Conservation (phyloP, 768 basidiomycete species). For the Crucibulum laeve region DNA sequence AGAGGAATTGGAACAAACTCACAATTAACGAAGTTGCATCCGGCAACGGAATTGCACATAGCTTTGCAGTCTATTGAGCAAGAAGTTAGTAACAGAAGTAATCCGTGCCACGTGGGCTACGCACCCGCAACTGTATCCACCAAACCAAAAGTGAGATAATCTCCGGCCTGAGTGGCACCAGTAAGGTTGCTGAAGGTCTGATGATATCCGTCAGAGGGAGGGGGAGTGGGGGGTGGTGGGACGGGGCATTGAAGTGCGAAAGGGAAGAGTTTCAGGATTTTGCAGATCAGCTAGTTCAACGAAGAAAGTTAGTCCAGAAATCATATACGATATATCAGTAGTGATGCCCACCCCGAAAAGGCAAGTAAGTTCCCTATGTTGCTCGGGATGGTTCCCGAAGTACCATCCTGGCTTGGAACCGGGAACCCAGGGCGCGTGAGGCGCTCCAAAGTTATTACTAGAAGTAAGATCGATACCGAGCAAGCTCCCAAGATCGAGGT, state of each 20-base stretch:
- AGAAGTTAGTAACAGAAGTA: background rate
- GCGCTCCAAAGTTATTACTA: conserved; percentile 32
- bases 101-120: conserved; percentile 5
- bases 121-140: conserved; percentile 38
- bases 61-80: conserved; percentile 32
- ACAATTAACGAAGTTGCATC: conserved; percentile 42
- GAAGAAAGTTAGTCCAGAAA: conserved; percentile 5
- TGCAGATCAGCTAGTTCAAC: conserved; percentile 29
- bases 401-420: conserved; percentile 38
- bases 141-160: conserved; percentile 39
- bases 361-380: conserved; percentile 23
- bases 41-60: conserved; percentile 37
- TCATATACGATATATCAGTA: background rate
- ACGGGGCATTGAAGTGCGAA: conserved; percentile 34
- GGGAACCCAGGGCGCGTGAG: conserved; percentile 29
- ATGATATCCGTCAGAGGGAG: conserved; percentile 25
- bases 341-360: conserved; percentile 23
- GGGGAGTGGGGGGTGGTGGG: conserved; percentile 13
- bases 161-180: conserved; percentile 36
- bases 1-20: conserved; percentile 10
- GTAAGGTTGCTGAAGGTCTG: conserved; percentile 36
- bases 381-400: conserved; percentile 25
- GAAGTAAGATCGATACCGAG: conserved; percentile 23
- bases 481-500: conserved; percentile 10
- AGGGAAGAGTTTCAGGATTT: conserved; percentile 28